A percentile compares a stretch with the other conserved stretches of the same genome.
Evolutionary conservation across 805 yeast species (phyloP).

Genomic region (Candida krabiensis): DNA sequence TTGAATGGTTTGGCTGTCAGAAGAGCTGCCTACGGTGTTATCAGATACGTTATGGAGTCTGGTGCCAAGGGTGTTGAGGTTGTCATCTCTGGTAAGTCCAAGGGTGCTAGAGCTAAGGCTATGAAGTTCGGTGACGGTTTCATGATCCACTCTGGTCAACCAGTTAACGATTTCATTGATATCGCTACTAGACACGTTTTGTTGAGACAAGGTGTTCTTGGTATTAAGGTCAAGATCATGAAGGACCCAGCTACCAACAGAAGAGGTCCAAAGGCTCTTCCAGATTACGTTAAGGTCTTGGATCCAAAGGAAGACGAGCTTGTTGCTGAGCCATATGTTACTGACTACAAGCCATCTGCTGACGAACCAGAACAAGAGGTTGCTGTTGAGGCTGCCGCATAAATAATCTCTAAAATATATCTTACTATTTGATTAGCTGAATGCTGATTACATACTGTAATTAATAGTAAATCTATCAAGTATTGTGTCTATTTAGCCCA

Average conservation of each 20-base stretch:
- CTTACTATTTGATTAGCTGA: neutral
- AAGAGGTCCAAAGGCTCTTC: conserved; percentile 87
- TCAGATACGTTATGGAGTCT: conserved; percentile 99
- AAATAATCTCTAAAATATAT: conserved; percentile 5
- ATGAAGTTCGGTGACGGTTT: conserved; percentile 99
- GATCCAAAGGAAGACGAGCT: conserved; percentile 95
- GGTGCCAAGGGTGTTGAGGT: conserved; percentile 99
- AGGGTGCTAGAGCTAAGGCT: conserved; percentile 99
- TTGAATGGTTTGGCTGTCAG: conserved; percentile 99
- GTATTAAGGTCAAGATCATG: conserved; percentile 99
- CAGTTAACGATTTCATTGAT: conserved; percentile 98
- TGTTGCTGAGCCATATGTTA: conserved; percentile 78
- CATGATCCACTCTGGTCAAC: conserved; percentile 99
- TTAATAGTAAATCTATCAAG: too few relatives aligned
- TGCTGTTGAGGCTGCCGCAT: conserved; percentile 36
- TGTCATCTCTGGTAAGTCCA: conserved; percentile 98
- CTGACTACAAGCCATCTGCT: conserved; percentile 59
- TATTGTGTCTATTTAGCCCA: conserved; percentile 31
- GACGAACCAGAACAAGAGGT: conserved; percentile 36
- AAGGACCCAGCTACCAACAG: conserved; percentile 91
- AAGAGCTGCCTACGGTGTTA: conserved; percentile 99
- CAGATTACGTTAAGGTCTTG: conserved; percentile 89
- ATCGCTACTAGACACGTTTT: conserved; percentile 99
- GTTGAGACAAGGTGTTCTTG: conserved; percentile 99
- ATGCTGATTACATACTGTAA: too few relatives aligned